Percentiles rank a stretch among this genome's conserved stretches.
phyloP scores from a whole-genome alignment of 495 filamentous ascomycete species.

The Lophium mytilinum region DNA sequence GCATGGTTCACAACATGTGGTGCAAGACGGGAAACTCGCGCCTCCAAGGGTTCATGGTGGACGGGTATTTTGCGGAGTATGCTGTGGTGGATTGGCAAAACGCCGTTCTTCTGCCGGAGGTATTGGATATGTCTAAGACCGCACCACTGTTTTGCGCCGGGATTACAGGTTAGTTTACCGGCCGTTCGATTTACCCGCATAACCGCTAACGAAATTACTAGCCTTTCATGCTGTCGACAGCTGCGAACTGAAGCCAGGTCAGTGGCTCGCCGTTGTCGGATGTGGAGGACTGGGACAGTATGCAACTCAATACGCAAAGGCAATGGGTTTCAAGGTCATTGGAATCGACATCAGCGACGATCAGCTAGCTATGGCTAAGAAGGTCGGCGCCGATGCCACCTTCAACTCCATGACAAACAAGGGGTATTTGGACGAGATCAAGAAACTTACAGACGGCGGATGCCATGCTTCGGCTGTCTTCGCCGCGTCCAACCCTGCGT shows the following conservation, averaged over 20 bases:
- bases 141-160: slow-evolving; percentile 37
- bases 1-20: slow-evolving; percentile 33
- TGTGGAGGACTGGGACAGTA: slow-evolving; percentile 23
- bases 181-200: too few species aligned
- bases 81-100: slow-evolving; percentile 35
- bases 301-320: slow-evolving; percentile 29
- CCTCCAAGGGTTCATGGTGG: slow-evolving; percentile 34
- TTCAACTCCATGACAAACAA: slow-evolving; percentile 6
- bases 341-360: slow-evolving; percentile 28
- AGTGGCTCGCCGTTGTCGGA: slow-evolving; percentile 30
- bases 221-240: slow-evolving; percentile 35
- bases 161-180: slow-evolving; percentile 22
- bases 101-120: slow-evolving; percentile 30
- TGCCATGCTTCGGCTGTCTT: slow-evolving; percentile 34
- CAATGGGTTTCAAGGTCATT: slow-evolving; percentile 29
- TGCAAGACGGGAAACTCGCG: slow-evolving; percentile 31
- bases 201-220: too few species aligned
- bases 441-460: slow-evolving; percentile 31
- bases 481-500: slow-evolving; percentile 32
- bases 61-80: slow-evolving; percentile 37
- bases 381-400: slow-evolving; percentile 28
- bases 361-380: slow-evolving; percentile 27
- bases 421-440: slow-evolving; percentile 30
- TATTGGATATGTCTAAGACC: slow-evolving; percentile 28
- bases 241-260: slow-evolving; percentile 31